Evolutionary conservation across 768 basidiomycete genomes (phyloP), one percentile per base, ranked within the genome.

Genomic region (Lentinula edodes): DNA sequence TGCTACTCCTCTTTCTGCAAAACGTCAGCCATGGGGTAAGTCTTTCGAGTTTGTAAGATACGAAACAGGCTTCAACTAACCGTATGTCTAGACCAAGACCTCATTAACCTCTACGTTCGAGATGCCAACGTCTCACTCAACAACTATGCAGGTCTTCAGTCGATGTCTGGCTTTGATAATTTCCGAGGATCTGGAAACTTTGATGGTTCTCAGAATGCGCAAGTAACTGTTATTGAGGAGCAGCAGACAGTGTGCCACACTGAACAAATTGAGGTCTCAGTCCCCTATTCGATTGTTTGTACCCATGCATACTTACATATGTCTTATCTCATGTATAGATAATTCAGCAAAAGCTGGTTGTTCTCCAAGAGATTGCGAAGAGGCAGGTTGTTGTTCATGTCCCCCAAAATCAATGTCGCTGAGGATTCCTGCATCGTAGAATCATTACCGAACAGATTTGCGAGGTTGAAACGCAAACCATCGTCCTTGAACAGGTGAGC

Each of bases 371-470:
- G 51, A 59, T 71, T 5, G 71, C 67, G 3, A 73, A 73, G 63
- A 62, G 63, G 71, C 69, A 20, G 16, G 61, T 48, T 38, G 18
- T 41, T 9, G 20, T 9, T 60, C 12, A 16, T 46, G 28, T 13
- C n/a, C 35, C 0, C 32, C 50, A 6, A 7, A 32, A 3, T 41
- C 18, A 51, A 53, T 18, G 61, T 45, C 15, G 16, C 28, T 6
- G 28, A 54, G 23, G 28, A 35, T 53, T 28, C 16, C 42, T 23
- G 13, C 15, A 12, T 36, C 10, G 41, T 43, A 70, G 71, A 38
- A 68, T 70, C n/a, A 65, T 70, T 51, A 69, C 66, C 28, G 67
- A 72, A 57, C 69, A 70, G 39, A 67, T 72, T 28, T 73, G 72
- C 60, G 68, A 72, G 42, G 72, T 72, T 46, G 65, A 72, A 55